Percentiles rank a stretch among this genome's conserved stretches.
Evolutionary conservation across 108 stramenopile species (phyloP).

Genomic region (Tribonema minus): DNA sequence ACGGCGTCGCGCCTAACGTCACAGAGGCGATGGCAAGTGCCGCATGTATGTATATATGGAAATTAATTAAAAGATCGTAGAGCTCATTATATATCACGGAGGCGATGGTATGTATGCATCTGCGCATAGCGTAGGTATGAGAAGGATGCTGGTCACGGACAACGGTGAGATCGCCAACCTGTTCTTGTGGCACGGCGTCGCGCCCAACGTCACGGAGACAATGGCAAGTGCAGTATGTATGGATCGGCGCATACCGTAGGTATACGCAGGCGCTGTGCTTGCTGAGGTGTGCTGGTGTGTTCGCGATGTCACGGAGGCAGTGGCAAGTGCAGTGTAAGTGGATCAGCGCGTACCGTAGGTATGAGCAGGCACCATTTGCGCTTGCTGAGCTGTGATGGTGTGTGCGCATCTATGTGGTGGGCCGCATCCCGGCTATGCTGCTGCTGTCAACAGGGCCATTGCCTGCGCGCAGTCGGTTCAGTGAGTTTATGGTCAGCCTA

Average conservation of each 20-base stretch:
- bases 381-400: slow-evolving; percentile 64
- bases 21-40: not conserved
- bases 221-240: not conserved
- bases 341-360: too few species aligned
- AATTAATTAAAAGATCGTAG: slow-evolving; percentile 59
- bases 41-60: not conserved
- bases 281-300: slow-evolving; percentile 60
- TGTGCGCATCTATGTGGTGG: not conserved
- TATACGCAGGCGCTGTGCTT: slow-evolving; percentile 59
- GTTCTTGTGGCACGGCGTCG: slow-evolving; percentile 59
- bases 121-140: not conserved
- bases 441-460: too few species aligned
- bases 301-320: not conserved
- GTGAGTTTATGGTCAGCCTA: too few species aligned
- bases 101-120: too few species aligned
- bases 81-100: slow-evolving; percentile 33
- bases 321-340: too few species aligned
- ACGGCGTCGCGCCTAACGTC: slow-evolving; percentile 46
- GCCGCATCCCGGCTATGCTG: too few species aligned
- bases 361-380: slow-evolving; percentile 58
- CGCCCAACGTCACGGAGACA: not conserved
- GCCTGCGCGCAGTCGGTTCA: too few species aligned
- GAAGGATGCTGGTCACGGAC: slow-evolving; percentile 71
- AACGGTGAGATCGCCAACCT: slow-evolving; percentile 73
- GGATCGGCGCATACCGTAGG: not conserved